These are phyloP conservation scores for Pyrenochaeta sp. DNA, from an alignment of 2,329 filamentous ascomycete species.

Conservation along the genomic window DNA sequence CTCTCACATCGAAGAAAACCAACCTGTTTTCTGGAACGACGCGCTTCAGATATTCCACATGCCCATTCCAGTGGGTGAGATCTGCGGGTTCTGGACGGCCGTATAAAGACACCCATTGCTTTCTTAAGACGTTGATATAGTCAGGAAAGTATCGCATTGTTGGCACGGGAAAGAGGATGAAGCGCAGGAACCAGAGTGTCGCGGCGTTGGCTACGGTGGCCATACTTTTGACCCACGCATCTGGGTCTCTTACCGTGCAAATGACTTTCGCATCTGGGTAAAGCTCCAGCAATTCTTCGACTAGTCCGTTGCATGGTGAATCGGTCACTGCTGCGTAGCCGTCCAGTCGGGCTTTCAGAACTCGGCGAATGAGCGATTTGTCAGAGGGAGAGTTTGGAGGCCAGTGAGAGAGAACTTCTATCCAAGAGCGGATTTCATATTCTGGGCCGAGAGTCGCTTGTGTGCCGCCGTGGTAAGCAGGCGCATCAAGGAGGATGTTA, in stretches of 20 bases:
- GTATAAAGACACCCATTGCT: conserved; percentile 19
- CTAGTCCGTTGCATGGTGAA: conserved; percentile 52
- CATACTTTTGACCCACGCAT: conserved; percentile 34
- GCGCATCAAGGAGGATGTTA: conserved; percentile 57
- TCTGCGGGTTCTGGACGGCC: conserved; percentile 10
- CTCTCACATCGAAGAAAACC: conserved; percentile 28
- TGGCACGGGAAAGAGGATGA: conserved; percentile 29
- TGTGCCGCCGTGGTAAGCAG: conserved; percentile 61
- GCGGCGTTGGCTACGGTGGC: conserved; percentile 8
- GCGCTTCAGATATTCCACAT: conserved; percentile 24
- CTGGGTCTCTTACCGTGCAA: conserved; percentile 30
- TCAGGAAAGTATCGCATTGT: conserved; percentile 26
- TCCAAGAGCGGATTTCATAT: conserved; percentile 29
- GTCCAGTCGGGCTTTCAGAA: conserved; percentile 44
- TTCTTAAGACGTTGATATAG: conserved; percentile 21
- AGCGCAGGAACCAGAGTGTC: conserved; percentile 23
- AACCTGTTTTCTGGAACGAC: conserved; percentile 23
- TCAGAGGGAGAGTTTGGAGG: conserved; percentile 11
- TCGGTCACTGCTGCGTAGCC: conserved; percentile 61
- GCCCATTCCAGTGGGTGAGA: conserved; percentile 8
- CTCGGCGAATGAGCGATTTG: conserved; percentile 7
- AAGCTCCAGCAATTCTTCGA: conserved; percentile 57
- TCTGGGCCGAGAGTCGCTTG: conserved; percentile 34
- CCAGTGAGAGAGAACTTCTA: conserved; percentile 30
- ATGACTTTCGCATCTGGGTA: conserved; percentile 62